These are phyloP conservation scores for Sugiyamaella marilandica DNA, from an alignment of 805 yeast genomes.

Conservation along the genomic window DNA sequence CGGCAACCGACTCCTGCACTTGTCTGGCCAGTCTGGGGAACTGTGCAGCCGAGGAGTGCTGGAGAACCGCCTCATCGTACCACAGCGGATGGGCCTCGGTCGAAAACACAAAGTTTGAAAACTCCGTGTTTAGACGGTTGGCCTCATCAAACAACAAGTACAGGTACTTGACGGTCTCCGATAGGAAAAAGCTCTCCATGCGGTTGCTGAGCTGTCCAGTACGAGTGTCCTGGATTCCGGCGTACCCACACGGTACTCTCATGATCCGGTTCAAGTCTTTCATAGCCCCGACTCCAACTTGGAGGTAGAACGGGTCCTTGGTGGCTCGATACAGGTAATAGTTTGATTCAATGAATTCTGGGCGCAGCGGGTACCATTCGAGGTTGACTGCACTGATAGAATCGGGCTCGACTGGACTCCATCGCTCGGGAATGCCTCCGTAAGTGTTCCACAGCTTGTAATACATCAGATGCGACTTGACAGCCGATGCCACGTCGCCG, in stretches of 20 bases:
- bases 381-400: conserved; percentile 39
- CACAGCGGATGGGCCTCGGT: conserved; percentile 94
- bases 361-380: conserved; percentile 91
- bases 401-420: conserved; percentile 40
- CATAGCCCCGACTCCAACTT: conserved; percentile 65
- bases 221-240: conserved; percentile 66
- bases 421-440: conserved; percentile 84
- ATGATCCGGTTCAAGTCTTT: conserved; percentile 49
- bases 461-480: conserved; percentile 53
- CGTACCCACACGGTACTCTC: conserved; percentile 69
- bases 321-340: conserved; percentile 82
- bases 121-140: conserved; percentile 44
- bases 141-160: conserved; percentile 71
- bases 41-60: conserved; percentile 19
- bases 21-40: conserved; percentile 12
- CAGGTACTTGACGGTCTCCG: conserved; percentile 82
- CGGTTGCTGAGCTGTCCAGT: conserved; percentile 63
- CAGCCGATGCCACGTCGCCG: conserved; percentile 69
- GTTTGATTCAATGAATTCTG: conserved; percentile 87
- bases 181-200: conserved; percentile 87
- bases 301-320: conserved; percentile 73
- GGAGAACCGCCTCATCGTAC: conserved; percentile 42
- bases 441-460: conserved; percentile 75
- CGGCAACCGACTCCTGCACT: not conserved
- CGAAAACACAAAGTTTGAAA: conserved; percentile 50